phyloP scores from a whole-genome alignment of 1,284 basidiomycete species.

The Paramarasmius palmivorus region DNA sequence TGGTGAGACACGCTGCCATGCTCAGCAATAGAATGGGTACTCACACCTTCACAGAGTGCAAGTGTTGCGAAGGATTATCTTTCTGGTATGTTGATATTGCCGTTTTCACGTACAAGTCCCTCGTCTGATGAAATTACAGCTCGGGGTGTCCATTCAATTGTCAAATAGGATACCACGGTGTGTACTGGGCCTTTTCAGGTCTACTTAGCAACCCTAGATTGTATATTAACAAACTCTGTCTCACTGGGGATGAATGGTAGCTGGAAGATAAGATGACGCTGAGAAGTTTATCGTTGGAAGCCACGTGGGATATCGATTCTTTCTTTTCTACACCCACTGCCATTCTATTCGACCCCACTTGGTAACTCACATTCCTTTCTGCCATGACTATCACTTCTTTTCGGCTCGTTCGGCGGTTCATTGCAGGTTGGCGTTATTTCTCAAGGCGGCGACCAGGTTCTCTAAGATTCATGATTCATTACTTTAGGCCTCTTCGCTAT shows the following conservation, averaged over 20 bases:
- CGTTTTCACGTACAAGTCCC: neutral
- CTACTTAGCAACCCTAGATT: too few relatives aligned
- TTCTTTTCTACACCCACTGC: too few relatives aligned
- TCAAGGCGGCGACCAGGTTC: neutral
- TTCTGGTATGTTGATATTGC: conserved; percentile 33
- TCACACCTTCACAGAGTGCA: conserved; percentile 32
- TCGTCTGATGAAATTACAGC: conserved; percentile 24
- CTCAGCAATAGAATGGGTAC: neutral
- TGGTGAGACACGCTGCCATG: conserved; percentile 48
- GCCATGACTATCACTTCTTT: neutral
- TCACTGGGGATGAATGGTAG: too few relatives aligned
- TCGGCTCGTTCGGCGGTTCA: neutral
- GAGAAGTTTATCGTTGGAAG: too few relatives aligned
- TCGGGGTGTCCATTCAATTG: conserved; percentile 49
- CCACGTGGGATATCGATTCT: too few relatives aligned
- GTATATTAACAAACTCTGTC: too few relatives aligned
- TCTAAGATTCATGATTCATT: neutral
- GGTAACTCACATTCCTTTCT: neutral
- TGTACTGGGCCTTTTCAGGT: too few relatives aligned
- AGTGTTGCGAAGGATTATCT: conserved; percentile 55
- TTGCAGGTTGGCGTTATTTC: neutral
- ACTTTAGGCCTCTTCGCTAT: neutral
- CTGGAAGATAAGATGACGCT: too few relatives aligned
- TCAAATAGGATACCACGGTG: conserved; percentile 32
- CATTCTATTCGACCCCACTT: neutral